Evolutionary conservation across 139 green algal genomes (phyloP), one percentile per base, ranked within the genome.

Genomic region (Eudorina sp.): DNA sequence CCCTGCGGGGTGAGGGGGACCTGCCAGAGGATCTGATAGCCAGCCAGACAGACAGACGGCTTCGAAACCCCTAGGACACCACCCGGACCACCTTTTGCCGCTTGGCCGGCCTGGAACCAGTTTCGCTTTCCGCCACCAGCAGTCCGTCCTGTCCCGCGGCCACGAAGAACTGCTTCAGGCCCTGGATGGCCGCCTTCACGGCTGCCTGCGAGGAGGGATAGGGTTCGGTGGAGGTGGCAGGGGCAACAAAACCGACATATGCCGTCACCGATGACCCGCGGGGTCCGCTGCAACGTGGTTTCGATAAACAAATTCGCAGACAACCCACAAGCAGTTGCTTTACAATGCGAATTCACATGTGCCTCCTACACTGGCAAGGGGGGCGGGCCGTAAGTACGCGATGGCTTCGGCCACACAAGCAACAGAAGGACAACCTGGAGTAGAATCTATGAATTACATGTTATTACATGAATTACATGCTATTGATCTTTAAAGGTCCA

Each of bases 81-180:
- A n/a, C n/a, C n/a, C n/a, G n/a, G n/a, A n/a, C n/a, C 41, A 90
- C 86, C 90, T 90, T 91, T 18, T 78, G 79, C 9, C 78, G 75
- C 60, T 93, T 90, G 8, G 70, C 75, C 0, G 66, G 64, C 4
- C 29, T 62, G 41, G 23, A 31, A 21, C 64, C 62, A 60, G 68
- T 41, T 51, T 41, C 41, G 72, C 14, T 0, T 0, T 29, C 9
- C 19, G 18, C 41, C 38, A 27, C 31, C 21, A 94, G 46, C 7
- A 68, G 36, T 23, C 91, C 90, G 0, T 90, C 75, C 51, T 94
- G 89, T 8, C 79, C 87, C 3, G 81, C 88, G 3, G 89, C 88
- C 16, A 94, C 48, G 46, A 94, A 96, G 78, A 94, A 96, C 7
- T 94, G 53, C 85, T 95, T 94, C 58, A 96, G 73, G 0, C 58